phyloP scores from a whole-genome alignment of 192 early-diverging fungal species.

The Backusella parvicylindrica region DNA sequence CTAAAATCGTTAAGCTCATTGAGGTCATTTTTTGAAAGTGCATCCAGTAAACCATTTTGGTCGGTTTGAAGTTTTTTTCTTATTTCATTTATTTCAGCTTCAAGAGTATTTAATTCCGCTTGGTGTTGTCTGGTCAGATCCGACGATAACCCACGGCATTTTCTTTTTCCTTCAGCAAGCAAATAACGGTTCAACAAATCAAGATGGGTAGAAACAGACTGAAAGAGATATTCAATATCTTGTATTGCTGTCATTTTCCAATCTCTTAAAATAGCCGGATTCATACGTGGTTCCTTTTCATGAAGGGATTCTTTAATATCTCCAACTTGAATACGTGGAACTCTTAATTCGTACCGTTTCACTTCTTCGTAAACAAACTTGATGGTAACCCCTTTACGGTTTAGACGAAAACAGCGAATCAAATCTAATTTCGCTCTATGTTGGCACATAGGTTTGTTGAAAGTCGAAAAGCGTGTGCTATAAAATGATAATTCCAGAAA shows the following conservation, averaged over 20 bases:
- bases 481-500: constrained; percentile 88
- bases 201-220: neutral
- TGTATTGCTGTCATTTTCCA: constrained; percentile 19
- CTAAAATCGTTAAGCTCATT: constrained; percentile 53
- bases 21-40: constrained; percentile 24
- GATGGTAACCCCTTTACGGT: constrained; percentile 58
- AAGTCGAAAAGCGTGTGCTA: constrained; percentile 48
- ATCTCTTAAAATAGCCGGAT: neutral
- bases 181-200: neutral
- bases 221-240: constrained; percentile 19
- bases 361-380: constrained; percentile 67
- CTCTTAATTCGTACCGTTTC: constrained; percentile 63
- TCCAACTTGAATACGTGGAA: constrained; percentile 55
- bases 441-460: constrained; percentile 46
- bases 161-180: neutral
- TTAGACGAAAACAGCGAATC: constrained; percentile 66
- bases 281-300: neutral
- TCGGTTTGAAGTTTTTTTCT: constrained; percentile 18
- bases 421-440: constrained; percentile 50
- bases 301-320: neutral
- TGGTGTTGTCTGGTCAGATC: neutral
- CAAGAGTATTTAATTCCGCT: neutral
- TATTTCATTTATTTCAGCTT: neutral
- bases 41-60: constrained; percentile 30
- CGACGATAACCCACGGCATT: neutral